phyloP scores from a whole-genome alignment of 306 rosid genomes.

The Acacia confusa region DNA sequence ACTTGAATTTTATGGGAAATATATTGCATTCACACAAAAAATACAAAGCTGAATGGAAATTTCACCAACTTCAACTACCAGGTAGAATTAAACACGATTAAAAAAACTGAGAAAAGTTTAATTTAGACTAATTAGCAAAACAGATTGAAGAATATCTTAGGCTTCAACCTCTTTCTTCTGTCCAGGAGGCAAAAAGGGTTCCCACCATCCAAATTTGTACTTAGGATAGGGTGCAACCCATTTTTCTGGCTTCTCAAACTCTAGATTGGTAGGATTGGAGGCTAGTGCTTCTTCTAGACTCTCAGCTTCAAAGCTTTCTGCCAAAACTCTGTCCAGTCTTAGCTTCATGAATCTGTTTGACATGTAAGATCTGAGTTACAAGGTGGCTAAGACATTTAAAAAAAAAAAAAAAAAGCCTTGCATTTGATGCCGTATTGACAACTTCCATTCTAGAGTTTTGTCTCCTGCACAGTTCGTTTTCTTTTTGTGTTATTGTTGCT shows the following conservation, averaged over 20 bases:
- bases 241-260: constrained; percentile 82
- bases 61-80: constrained; percentile 35
- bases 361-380: constrained; percentile 17
- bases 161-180: constrained; percentile 57
- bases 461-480: not conserved
- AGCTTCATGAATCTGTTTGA: constrained; percentile 91
- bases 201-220: constrained; percentile 95
- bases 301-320: constrained; percentile 72
- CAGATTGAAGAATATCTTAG: constrained; percentile 37
- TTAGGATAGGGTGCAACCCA: constrained; percentile 97
- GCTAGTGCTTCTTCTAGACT: constrained; percentile 81
- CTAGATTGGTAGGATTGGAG: constrained; percentile 70
- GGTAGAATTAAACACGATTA: constrained; percentile 23
- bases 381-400: constrained; percentile 22
- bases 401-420: constrained; percentile 16
- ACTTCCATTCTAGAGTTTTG: not conserved
- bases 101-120: constrained; percentile 6
- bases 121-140: constrained; percentile 14
- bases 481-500: not conserved
- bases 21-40: constrained; percentile 21
- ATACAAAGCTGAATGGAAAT: constrained; percentile 41
- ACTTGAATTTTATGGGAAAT: not conserved
- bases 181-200: constrained; percentile 66
- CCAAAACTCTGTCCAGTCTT: constrained; percentile 91
- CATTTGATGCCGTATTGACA: constrained; percentile 23